Percentiles rank a stretch among this genome's conserved stretches.
Evolutionary conservation across 257 asterid species (phyloP).

Genomic region (Forsythia suspensa): DNA sequence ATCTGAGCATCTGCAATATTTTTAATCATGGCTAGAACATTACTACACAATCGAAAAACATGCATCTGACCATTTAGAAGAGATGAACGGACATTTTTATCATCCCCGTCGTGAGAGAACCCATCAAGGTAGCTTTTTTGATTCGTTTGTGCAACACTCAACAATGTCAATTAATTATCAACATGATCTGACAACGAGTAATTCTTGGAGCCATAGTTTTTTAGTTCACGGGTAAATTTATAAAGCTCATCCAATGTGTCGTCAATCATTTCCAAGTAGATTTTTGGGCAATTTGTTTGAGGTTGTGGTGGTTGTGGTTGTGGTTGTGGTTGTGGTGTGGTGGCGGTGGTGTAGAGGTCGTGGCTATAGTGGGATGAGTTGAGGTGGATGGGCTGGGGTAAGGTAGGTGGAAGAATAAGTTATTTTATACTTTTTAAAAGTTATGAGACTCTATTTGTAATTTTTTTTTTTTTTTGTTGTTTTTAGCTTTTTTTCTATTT

Average conservation of each 20-base stretch:
- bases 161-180: slow-evolving; percentile 27
- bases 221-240: slow-evolving; percentile 25
- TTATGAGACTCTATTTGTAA: too few species aligned
- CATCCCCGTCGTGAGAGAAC: slow-evolving; percentile 55
- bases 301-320: too few species aligned
- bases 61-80: slow-evolving; percentile 44
- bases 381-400: too few species aligned
- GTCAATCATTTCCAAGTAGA: too few species aligned
- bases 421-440: too few species aligned
- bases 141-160: slow-evolving; percentile 66
- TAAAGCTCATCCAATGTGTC: slow-evolving; percentile 44
- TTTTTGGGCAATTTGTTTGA: too few species aligned
- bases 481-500: too few species aligned
- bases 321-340: too few species aligned
- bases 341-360: too few species aligned
- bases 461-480: too few species aligned
- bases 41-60: slow-evolving; percentile 55
- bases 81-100: slow-evolving; percentile 31
- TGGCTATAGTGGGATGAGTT: too few species aligned
- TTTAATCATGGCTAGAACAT: slow-evolving; percentile 53
- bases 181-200: slow-evolving; percentile 36
- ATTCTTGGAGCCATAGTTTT: slow-evolving; percentile 30
- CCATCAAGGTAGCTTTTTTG: slow-evolving; percentile 68
- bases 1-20: slow-evolving; percentile 41
- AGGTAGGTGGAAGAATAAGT: too few species aligned